Base-by-base conservation (phyloP, 208 protist genomes). In the Trypanosoma avium region DNA sequence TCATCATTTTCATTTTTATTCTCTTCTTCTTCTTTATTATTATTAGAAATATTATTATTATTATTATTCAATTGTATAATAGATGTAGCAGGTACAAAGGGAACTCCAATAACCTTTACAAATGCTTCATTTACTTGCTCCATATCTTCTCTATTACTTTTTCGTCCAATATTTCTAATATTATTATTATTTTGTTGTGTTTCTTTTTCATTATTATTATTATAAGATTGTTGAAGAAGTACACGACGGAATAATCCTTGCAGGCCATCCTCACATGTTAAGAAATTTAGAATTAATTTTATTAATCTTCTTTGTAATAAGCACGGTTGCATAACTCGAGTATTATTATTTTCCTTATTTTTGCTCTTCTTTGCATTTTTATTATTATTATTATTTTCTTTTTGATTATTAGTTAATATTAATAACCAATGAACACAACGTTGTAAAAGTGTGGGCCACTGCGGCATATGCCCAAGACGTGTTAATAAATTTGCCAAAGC, bases 381-480 rank as follows among this genome's bases (percentile, higher is more conserved):
- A 9, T 57, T 17, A 26, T 38, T 49, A 10, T 43, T 33, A 33
- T 46, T 1, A 43, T 17, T 21, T 22, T 27, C 35, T 46, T 43
- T 36, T 2, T 48, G 26, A 3, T 26, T 22, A 10, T 3, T n/a
- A 47, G 15, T n/a, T 12, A 71, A 29, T 6, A 63, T 53, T 29
- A 66, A 42, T 33, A 81, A 26, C 75, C 75, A 81, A 32, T 65
- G 50, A 6, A 83, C 59, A 46, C 10, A 32, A 46, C 57, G 61
- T 17, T 78, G 68, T 21, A 89, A 50, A 22, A 93, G 46, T 4
- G 67, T 61, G 4, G 80, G 85, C 88, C 88, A 94, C 74, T 90
- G 90, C 4, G 84, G 78, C 40, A 90, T 71, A 57, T 86, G 84
- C 0, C 84, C 84, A 26, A 70, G 13, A 57, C 49, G 30, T 22